Conservation (phyloP, 2,329 filamentous ascomycete species). For the Pyricularia sp. region DNA sequence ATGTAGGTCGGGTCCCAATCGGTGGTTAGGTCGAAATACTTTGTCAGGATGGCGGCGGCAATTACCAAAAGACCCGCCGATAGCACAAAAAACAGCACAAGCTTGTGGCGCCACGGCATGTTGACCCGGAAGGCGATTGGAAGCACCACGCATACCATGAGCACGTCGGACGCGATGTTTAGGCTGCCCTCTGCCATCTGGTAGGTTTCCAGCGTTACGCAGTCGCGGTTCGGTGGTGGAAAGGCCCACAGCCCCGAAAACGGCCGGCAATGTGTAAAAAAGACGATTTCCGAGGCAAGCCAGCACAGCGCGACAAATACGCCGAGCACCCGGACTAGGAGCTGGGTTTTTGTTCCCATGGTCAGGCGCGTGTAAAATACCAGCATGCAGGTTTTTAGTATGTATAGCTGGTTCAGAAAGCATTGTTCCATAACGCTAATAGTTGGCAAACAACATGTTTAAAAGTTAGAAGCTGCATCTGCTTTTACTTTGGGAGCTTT, state of each 20-base stretch:
- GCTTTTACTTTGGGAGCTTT: too few relatives aligned
- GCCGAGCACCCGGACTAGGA: slow-evolving; percentile 24
- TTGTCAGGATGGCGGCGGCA: slow-evolving; percentile 29
- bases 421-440: slow-evolving; percentile 23
- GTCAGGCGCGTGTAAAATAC: slow-evolving; percentile 26
- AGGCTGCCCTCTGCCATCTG: slow-evolving; percentile 36
- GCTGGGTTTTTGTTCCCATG: slow-evolving; percentile 21
- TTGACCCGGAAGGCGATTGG: slow-evolving; percentile 32
- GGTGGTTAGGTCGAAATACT: slow-evolving; percentile 31
- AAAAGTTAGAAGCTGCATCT: too few relatives aligned
- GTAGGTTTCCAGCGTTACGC: slow-evolving; percentile 34
- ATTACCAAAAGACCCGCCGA: slow-evolving; percentile 40
- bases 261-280: slow-evolving; percentile 36
- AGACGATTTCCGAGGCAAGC: slow-evolving; percentile 31
- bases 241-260: slow-evolving; percentile 38
- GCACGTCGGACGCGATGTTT: slow-evolving; percentile 36
- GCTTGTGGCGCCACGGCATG: slow-evolving; percentile 32
- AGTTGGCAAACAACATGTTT: too few relatives aligned
- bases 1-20: slow-evolving; percentile 23
- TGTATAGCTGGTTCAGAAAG: slow-evolving; percentile 20
- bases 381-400: slow-evolving; percentile 15
- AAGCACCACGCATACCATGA: slow-evolving; percentile 36
- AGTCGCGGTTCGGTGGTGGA: slow-evolving; percentile 34
- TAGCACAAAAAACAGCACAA: slow-evolving; percentile 35
- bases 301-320: slow-evolving; percentile 31